Conservation (phyloP, 225 moss, liverwort and hornwort species). For the Takakia lepidozioides region DNA sequence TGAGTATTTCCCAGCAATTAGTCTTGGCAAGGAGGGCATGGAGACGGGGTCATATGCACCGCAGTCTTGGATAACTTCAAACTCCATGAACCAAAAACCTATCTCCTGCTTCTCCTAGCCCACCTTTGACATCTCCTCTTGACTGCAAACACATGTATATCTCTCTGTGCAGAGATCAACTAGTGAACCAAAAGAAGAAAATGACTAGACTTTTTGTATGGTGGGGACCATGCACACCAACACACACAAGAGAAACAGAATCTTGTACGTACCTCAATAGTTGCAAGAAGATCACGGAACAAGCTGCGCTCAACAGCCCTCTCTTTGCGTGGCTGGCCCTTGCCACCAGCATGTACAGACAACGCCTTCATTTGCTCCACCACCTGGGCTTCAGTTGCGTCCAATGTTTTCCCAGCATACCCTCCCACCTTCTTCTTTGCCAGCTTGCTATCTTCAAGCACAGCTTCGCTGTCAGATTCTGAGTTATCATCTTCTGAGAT, state of each 20-base stretch:
- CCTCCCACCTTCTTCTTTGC: no score
- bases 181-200: no score
- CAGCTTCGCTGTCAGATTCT: constrained; percentile 2
- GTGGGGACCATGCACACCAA: no score
- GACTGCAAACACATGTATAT: no score
- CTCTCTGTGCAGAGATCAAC: no score
- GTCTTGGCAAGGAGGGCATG: constrained; percentile 11
- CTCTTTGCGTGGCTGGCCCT: constrained; percentile 76
- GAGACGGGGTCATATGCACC: no score
- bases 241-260: no score
- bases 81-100: no score
- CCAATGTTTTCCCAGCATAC: constrained; percentile 25
- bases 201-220: no score
- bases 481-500: constrained; percentile 18
- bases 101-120: no score
- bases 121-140: no score
- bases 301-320: constrained; percentile 55
- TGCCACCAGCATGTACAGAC: constrained; percentile 66
- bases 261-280: constrained; percentile 51
- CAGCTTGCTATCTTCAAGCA: neutral
- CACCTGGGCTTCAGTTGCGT: constrained; percentile 57
- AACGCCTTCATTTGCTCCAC: constrained; percentile 88
- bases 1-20: constrained; percentile 8
- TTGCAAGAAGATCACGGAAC: constrained; percentile 62
- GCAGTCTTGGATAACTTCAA: no score